Percentiles rank a stretch among this genome's conserved stretches.
These are phyloP conservation scores for Oryza meridionalis DNA, from an alignment of 176 grass and related monocot species.

Conservation along the genomic window DNA sequence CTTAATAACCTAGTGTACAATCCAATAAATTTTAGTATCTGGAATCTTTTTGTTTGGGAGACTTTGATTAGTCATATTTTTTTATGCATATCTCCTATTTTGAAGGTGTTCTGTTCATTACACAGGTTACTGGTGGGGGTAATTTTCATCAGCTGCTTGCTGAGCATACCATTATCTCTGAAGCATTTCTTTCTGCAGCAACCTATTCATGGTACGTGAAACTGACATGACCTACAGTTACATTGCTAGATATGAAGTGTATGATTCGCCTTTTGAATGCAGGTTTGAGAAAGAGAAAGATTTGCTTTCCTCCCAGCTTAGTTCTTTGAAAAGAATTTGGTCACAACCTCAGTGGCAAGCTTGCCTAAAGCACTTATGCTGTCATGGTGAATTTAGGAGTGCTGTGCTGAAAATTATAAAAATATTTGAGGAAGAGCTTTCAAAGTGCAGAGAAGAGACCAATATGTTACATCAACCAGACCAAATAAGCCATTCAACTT, in stretches of 20 bases:
- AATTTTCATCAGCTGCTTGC: slow-evolving; percentile 42
- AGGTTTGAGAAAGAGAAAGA: too few species aligned
- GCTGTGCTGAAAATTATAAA: slow-evolving; percentile 51
- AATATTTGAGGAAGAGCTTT: slow-evolving; percentile 63
- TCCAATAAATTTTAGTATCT: neutral
- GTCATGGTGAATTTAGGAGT: slow-evolving; percentile 47
- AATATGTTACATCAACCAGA: neutral
- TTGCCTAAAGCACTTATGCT: slow-evolving; percentile 45
- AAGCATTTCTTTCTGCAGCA: slow-evolving; percentile 63
- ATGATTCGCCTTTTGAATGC: too few species aligned
- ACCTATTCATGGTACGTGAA: slow-evolving; percentile 50
- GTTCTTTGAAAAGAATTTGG: slow-evolving; percentile 53
- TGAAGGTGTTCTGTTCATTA: neutral
- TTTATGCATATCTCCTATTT: neutral
- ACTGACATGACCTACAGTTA: too few species aligned
- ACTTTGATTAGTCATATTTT: neutral
- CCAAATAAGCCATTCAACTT: slow-evolving; percentile 25
- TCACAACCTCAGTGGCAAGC: slow-evolving; percentile 54
- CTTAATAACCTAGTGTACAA: neutral
- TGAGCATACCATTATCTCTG: slow-evolving; percentile 53
- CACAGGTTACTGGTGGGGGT: slow-evolving; percentile 56
- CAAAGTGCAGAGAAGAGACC: slow-evolving; percentile 48
- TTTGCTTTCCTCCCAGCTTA: slow-evolving; percentile 2
- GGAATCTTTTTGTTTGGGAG: neutral
- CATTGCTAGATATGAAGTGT: too few species aligned